Evolutionary conservation across 202 grass and related monocot species (phyloP).

Genomic region (Schoenoplectus tabernaemontani): DNA sequence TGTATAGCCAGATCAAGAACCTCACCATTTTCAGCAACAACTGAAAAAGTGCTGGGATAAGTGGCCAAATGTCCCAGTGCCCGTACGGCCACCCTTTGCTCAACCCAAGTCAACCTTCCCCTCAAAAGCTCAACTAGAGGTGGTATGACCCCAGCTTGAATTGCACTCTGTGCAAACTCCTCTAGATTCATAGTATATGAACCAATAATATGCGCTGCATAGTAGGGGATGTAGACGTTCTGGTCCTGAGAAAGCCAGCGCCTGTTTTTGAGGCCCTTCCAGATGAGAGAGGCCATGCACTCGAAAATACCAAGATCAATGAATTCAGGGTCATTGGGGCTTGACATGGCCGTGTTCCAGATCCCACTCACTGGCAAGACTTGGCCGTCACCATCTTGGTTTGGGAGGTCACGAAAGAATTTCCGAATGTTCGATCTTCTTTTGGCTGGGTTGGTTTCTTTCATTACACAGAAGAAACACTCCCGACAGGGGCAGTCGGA

Average conservation of each 20-base stretch:
- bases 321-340: conserved; percentile 98
- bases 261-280: conserved; percentile 97
- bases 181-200: conserved; percentile 99
- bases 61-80: conserved; percentile 95
- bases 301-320: conserved; percentile 97
- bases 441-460: conserved; percentile 95
- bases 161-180: conserved; percentile 81
- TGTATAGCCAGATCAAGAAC: conserved; percentile 96
- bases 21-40: conserved; percentile 79
- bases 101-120: conserved; percentile 95
- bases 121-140: conserved; percentile 89
- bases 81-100: conserved; percentile 95
- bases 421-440: conserved; percentile 75
- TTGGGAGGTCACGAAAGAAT: conserved; percentile 95
- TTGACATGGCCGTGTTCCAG: conserved; percentile 98
- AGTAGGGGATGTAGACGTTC: conserved; percentile 98
- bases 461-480: conserved; percentile 99
- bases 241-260: conserved; percentile 96
- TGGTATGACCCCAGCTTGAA: conserved; percentile 85
- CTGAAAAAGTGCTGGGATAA: conserved; percentile 78
- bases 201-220: conserved; percentile 95
- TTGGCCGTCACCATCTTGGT: conserved; percentile 89
- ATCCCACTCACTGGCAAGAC: conserved; percentile 92
- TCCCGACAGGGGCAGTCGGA: conserved; percentile 91
- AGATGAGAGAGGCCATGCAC: conserved; percentile 95